phyloP scores from a whole-genome alignment of 805 yeast genomes.

The Zygosaccharomyces bisporus region DNA sequence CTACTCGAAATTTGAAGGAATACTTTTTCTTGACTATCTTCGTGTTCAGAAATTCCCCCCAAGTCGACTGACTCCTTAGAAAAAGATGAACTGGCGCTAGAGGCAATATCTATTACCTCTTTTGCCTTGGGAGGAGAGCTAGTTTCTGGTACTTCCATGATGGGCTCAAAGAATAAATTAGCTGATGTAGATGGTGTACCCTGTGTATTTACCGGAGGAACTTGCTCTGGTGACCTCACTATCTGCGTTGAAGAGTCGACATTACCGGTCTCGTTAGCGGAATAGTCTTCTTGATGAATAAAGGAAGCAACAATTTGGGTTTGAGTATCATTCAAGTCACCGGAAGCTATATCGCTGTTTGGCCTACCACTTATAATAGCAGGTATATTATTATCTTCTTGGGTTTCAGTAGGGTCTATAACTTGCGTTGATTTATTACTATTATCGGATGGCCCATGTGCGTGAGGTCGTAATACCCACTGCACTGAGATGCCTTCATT shows the following conservation, averaged over 20 bases:
- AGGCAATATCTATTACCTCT: slow-evolving; percentile 3
- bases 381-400: slow-evolving; percentile 7
- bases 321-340: slow-evolving; percentile 5
- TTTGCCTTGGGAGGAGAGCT: slow-evolving; percentile 21
- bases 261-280: slow-evolving; percentile 2
- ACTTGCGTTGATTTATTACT: slow-evolving; percentile 23
- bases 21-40: slow-evolving; percentile 12
- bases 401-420: slow-evolving; percentile 16
- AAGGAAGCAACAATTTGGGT: slow-evolving; percentile 15
- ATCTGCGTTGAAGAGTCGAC: slow-evolving; percentile 10
- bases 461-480: slow-evolving; percentile 17
- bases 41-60: background rate
- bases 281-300: slow-evolving; percentile 2
- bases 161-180: slow-evolving; percentile 10
- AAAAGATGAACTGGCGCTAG: slow-evolving; percentile 8
- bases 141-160: slow-evolving; percentile 23
- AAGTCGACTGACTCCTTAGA: slow-evolving; percentile 1
- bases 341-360: background rate
- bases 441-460: slow-evolving; percentile 7
- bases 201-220: slow-evolving; percentile 2
- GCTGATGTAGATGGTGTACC: slow-evolving; percentile 7
- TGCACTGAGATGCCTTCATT: slow-evolving; percentile 18
- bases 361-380: background rate
- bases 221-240: slow-evolving; percentile 15
- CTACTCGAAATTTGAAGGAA: slow-evolving; percentile 20